Conservation (phyloP, 1,139 yeast genomes). For the Scheffersomyces titani region DNA sequence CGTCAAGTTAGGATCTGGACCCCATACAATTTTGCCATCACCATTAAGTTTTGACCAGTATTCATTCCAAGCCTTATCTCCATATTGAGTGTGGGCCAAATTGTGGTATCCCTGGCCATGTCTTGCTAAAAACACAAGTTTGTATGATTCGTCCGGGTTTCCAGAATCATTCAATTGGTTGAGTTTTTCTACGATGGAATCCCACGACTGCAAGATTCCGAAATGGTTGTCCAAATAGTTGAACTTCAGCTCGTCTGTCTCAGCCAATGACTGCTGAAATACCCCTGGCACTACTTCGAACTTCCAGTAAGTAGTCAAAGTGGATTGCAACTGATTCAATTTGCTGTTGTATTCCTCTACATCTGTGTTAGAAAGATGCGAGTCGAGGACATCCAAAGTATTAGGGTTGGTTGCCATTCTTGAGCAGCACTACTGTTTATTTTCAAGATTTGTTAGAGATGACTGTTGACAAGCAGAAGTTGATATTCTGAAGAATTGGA, state of each 20-base stretch:
- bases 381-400: slow-evolving; percentile 14
- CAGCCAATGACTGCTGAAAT: slow-evolving; percentile 38
- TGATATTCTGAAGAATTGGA: not conserved
- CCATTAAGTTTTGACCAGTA: slow-evolving; percentile 45
- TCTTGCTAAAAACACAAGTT: slow-evolving; percentile 43
- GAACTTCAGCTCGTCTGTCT: slow-evolving; percentile 39
- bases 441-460: not conserved
- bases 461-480: not conserved
- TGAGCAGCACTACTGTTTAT: not conserved
- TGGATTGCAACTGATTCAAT: slow-evolving; percentile 4
- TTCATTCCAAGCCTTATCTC: slow-evolving; percentile 44
- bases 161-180: slow-evolving; percentile 29
- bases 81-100: slow-evolving; percentile 43
- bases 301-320: slow-evolving; percentile 24
- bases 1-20: slow-evolving; percentile 49
- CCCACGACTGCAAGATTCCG: slow-evolving; percentile 38
- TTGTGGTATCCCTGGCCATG: slow-evolving; percentile 53
- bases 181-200: slow-evolving; percentile 24
- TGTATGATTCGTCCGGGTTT: slow-evolving; percentile 26
- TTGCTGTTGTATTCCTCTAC: slow-evolving; percentile 6
- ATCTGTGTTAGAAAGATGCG: slow-evolving; percentile 10
- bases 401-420: slow-evolving; percentile 12
- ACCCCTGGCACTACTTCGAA: slow-evolving; percentile 39
- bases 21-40: slow-evolving; percentile 48
- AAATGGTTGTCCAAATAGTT: slow-evolving; percentile 42